Base-by-base conservation (phyloP, 73 alveolate species). In the Paramecium sexaurelia region DNA sequence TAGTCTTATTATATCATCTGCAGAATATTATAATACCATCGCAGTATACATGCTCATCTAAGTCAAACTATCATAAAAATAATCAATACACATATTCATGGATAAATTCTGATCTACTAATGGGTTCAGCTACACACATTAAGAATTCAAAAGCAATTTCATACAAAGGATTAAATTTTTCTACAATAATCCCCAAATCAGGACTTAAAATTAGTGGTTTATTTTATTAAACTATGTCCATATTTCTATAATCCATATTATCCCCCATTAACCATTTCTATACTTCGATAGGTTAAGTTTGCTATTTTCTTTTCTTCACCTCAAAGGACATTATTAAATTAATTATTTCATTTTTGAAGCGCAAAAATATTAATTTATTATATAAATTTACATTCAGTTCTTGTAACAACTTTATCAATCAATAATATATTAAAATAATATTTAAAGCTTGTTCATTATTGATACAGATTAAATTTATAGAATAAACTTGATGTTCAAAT, bases 71-170 rank as follows among this genome's bases (percentile, higher is more conserved):
- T 11, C 11, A 15, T 27, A 27, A 33, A 9, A 85, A 1, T 92
- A 91, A 87, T 93, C 11, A 15, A 93, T 92, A 78, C 36, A 67
- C 92, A 93, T 93, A 95, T 92, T 95, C 96, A 92, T 95, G 98
- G 47, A 93, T 93, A 68, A 92, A 89, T 71, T 91, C 94, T 7
- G 98, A 92, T 43, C 98, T 85, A 17, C 92, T 94, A 1, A 85
- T 90, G 15, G 98, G 98, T 85, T 95, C 98, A 33, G 96, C 97
- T 6, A 95, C 94, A 27, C 97, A 95, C 86, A 95, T 92, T 68
- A 95, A 92, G 73, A 95, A 95, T 32, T 95, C 96, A 15, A 85
- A 95, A 19, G 95, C 94, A 68, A 88, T 95, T 71, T 92, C 86
- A 84, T 95, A 95, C 55, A 87, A 92, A 13, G 94, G 95, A 29